These are phyloP conservation scores for Suillus brevipes DNA, from an alignment of 768 basidiomycete genomes.

Conservation along the genomic window DNA sequence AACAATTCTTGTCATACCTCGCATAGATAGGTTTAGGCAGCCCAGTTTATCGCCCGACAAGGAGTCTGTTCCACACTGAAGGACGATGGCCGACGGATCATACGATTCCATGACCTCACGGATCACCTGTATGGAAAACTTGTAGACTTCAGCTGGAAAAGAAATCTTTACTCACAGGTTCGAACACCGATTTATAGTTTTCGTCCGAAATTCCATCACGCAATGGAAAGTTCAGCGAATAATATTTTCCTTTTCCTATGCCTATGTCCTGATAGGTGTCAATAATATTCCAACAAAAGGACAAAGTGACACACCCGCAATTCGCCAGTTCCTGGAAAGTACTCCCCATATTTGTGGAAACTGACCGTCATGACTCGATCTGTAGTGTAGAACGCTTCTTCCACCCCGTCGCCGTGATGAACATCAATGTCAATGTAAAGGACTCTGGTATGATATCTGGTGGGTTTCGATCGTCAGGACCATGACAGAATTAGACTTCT, in stretches of 20 bases:
- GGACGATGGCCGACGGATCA: slow-evolving; percentile 89
- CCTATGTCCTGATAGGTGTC: slow-evolving; percentile 70
- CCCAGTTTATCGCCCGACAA: slow-evolving; percentile 95
- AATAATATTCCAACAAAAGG: slow-evolving; percentile 11
- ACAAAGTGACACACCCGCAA: slow-evolving; percentile 58
- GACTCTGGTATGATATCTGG: slow-evolving; percentile 88
- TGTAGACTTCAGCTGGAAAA: background rate
- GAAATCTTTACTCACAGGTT: slow-evolving; percentile 63
- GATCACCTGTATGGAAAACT: slow-evolving; percentile 66
- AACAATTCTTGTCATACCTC: slow-evolving; percentile 46
- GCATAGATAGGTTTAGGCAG: slow-evolving; percentile 95
- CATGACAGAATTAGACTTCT: background rate
- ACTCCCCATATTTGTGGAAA: slow-evolving; percentile 99
- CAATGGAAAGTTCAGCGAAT: slow-evolving; percentile 92
- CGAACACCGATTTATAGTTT: slow-evolving; percentile 92
- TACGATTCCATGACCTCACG: slow-evolving; percentile 92
- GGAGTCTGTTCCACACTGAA: slow-evolving; percentile 98
- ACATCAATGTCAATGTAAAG: slow-evolving; percentile 99
- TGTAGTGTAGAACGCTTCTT: slow-evolving; percentile 99
- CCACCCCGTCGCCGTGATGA: slow-evolving; percentile 98
- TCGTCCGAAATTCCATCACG: slow-evolving; percentile 95
- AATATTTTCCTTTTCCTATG: slow-evolving; percentile 91
- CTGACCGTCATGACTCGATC: slow-evolving; percentile 98
- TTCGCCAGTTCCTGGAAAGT: slow-evolving; percentile 99
- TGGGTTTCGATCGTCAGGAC: background rate